Evolutionary conservation across 2,329 filamentous ascomycete species (phyloP).

Genomic region (Botrytis aclada): DNA sequence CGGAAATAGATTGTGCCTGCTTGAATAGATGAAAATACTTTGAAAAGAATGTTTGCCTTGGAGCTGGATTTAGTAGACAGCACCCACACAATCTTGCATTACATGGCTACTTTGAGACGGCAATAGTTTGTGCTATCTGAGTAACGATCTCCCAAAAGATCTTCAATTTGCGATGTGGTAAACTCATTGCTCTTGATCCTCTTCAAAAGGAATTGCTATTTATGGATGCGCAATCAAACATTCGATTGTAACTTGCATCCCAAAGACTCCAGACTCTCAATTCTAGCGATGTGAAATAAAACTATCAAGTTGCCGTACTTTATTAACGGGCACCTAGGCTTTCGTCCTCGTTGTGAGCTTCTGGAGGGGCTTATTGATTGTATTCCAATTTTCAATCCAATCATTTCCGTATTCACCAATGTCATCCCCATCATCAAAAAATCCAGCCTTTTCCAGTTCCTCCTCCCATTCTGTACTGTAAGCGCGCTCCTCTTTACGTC

Average conservation of each 20-base stretch:
- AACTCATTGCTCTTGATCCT: neutral
- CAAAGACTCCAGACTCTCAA: neutral
- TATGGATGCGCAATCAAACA: neutral
- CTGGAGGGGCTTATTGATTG: neutral
- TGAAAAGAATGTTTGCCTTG: neutral
- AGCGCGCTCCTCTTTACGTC: neutral
- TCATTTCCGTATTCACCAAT: slow-evolving; percentile 8
- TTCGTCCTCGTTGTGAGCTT: neutral
- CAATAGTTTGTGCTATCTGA: neutral
- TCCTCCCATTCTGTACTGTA: slow-evolving; percentile 2
- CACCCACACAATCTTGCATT: neutral
- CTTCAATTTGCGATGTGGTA: neutral
- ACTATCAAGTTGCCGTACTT: neutral
- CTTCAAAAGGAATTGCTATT: neutral
- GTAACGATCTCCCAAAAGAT: neutral
- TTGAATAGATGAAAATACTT: neutral
- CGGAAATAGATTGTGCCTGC: neutral
- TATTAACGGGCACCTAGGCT: no score
- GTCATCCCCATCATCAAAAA: slow-evolving; percentile 4
- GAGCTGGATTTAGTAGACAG: no score
- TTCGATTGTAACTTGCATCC: neutral
- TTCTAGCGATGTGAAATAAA: neutral
- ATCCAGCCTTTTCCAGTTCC: slow-evolving; percentile 3
- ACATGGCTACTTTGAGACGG: neutral
- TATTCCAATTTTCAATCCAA: slow-evolving; percentile 11